Evolutionary conservation across 805 yeast genomes (phyloP).

Genomic region (Kuraishia ogatae): DNA sequence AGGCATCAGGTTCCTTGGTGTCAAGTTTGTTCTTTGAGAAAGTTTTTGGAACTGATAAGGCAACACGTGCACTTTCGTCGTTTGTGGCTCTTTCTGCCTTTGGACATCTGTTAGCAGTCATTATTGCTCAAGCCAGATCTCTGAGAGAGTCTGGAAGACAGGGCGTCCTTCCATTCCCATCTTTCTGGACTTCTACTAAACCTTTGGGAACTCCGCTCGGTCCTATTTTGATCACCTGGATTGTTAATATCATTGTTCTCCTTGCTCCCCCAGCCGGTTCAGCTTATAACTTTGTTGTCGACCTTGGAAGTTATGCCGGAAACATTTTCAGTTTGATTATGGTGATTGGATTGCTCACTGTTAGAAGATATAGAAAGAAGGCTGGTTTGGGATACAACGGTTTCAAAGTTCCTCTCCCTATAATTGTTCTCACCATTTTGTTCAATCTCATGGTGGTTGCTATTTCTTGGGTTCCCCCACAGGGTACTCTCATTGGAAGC

Average conservation of each 20-base stretch:
- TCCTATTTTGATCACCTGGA: constrained; percentile 71
- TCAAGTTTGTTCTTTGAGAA: constrained; percentile 71
- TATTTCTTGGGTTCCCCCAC: constrained; percentile 34
- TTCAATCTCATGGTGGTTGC: constrained; percentile 29
- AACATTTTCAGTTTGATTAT: constrained; percentile 65
- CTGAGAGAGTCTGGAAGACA: constrained; percentile 78
- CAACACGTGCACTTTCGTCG: constrained; percentile 61
- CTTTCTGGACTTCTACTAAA: constrained; percentile 57
- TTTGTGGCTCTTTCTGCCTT: constrained; percentile 76
- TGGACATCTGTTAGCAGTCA: constrained; percentile 76
- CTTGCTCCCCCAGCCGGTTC: constrained; percentile 84
- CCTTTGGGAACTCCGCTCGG: constrained; percentile 70
- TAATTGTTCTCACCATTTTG: constrained; percentile 22
- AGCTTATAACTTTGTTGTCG: constrained; percentile 74
- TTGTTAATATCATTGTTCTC: constrained; percentile 64
- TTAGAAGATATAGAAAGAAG: constrained; percentile 26
- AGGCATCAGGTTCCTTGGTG: constrained; percentile 55
- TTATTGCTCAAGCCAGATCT: constrained; percentile 75
- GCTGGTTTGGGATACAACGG: constrained; percentile 25
- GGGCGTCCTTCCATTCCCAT: constrained; percentile 69
- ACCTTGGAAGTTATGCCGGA: constrained; percentile 74
- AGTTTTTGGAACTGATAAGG: constrained; percentile 55
- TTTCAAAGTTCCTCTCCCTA: constrained; percentile 24
- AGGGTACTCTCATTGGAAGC: constrained; percentile 28
- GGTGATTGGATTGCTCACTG: constrained; percentile 48